Evolutionary conservation across 345 rosid genomes (phyloP).

Genomic region (Eutrema japonicum): DNA sequence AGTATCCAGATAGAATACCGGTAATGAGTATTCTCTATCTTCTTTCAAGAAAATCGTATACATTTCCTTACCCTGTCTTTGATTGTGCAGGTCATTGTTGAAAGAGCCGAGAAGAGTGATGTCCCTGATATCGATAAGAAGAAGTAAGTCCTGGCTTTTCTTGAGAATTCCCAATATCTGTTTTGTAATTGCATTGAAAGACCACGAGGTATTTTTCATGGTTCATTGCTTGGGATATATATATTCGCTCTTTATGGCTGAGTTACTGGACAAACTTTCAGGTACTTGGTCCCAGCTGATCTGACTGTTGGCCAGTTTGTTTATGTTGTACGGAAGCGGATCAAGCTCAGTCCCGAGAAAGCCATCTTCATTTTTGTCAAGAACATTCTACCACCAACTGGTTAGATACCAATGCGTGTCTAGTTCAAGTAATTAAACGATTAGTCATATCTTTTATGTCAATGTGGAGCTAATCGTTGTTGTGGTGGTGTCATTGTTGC

Average conservation of each 20-base stretch:
- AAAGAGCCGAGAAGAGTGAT: constrained; percentile 92
- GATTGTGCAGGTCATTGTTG: constrained; percentile 74
- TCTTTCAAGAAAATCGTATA: not conserved
- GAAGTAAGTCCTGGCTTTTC: constrained; percentile 53
- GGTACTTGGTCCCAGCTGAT: constrained; percentile 67
- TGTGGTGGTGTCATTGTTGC: constrained; percentile 4
- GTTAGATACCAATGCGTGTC: constrained; percentile 28
- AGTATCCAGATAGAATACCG: constrained; percentile 95
- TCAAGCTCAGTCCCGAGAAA: constrained; percentile 67
- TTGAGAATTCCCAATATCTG: not conserved
- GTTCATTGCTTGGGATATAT: not conserved
- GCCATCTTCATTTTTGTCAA: constrained; percentile 63
- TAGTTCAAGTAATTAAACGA: not conserved
- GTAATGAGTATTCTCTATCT: constrained; percentile 45
- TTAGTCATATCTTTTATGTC: not conserved
- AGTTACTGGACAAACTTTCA: constrained; percentile 21
- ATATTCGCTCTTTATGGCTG: not conserved
- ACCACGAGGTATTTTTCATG: too few relatives aligned
- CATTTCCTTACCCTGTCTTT: not conserved
- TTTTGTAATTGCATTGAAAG: too few relatives aligned
- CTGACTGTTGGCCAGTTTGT: constrained; percentile 69
- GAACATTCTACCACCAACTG: constrained; percentile 60
- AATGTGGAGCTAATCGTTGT: constrained; percentile 13
- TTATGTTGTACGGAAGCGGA: constrained; percentile 62
- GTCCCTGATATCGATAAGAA: constrained; percentile 97